Evolutionary conservation across 2,329 filamentous ascomycete genomes (phyloP).

Genomic region (Diaporthe destruens): DNA sequence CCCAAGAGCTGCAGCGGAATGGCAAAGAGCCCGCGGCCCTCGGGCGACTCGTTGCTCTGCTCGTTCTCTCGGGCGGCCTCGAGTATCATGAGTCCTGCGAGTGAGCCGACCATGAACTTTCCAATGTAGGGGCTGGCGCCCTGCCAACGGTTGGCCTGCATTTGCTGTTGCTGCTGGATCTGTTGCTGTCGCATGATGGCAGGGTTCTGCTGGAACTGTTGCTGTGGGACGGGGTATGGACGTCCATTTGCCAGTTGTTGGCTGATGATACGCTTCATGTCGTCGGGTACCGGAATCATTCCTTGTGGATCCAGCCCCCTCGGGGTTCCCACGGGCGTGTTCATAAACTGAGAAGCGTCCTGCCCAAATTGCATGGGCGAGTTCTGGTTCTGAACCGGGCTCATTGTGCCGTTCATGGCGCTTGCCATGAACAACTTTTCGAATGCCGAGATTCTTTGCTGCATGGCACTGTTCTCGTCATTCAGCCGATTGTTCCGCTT

Average conservation of each 20-base stretch:
- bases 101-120: conserved; percentile 92
- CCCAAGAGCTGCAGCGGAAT: conserved; percentile 71
- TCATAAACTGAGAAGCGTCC: conserved; percentile 57
- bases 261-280: conserved; percentile 73
- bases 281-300: conserved; percentile 75
- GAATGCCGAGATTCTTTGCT: conserved; percentile 79
- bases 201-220: conserved; percentile 56
- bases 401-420: conserved; percentile 74
- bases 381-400: conserved; percentile 65
- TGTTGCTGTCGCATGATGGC: conserved; percentile 67
- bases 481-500: conserved; percentile 86
- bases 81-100: conserved; percentile 92
- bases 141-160: conserved; percentile 67
- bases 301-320: conserved; percentile 62
- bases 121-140: conserved; percentile 69
- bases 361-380: conserved; percentile 66
- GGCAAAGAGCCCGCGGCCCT: conserved; percentile 76
- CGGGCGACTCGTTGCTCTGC: conserved; percentile 71
- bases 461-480: conserved; percentile 85
- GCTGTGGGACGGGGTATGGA: conserved; percentile 61
- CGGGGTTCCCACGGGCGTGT: conserved; percentile 58
- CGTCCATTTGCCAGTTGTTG: conserved; percentile 67
- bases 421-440: conserved; percentile 84
- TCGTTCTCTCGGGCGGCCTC: conserved; percentile 81
- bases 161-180: conserved; percentile 64